Evolutionary conservation across 768 basidiomycete genomes (phyloP).

Genomic region (Auricularia auricula-judae): DNA sequence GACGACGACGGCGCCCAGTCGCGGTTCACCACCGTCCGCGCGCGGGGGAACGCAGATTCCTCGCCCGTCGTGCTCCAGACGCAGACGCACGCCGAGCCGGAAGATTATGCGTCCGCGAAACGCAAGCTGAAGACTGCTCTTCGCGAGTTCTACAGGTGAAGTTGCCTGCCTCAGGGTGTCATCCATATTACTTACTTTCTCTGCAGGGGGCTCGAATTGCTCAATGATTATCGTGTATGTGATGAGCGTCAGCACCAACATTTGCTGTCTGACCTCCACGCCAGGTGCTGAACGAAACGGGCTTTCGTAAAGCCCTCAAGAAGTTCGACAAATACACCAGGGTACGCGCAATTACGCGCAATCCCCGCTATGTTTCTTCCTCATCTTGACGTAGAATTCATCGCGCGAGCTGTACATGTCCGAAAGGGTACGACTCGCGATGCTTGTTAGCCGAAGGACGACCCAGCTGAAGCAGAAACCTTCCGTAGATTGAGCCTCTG

Average conservation of each 20-base stretch:
- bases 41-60: neutral
- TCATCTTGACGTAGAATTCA: conserved; percentile 35
- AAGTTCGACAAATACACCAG: conserved; percentile 77
- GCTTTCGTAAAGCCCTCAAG: conserved; percentile 74
- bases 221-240: conserved; percentile 82
- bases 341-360: conserved; percentile 22
- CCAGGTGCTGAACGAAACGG: conserved; percentile 78
- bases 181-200: neutral
- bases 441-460: no score
- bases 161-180: neutral
- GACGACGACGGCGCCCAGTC: neutral
- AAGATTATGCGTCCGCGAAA: conserved; percentile 77
- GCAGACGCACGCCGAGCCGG: conserved; percentile 39
- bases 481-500: conserved; percentile 48
- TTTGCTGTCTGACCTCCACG: conserved; percentile 5
- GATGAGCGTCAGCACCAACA: neutral
- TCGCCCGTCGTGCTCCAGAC: neutral
- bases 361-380: neutral
- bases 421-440: conserved; percentile 45
- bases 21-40: neutral
- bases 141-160: conserved; percentile 68
- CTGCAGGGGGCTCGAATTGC: conserved; percentile 59
- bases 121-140: conserved; percentile 75
- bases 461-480: no score
- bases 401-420: conserved; percentile 69